A percentile compares a stretch with the other conserved stretches of the same genome.
phyloP scores from a whole-genome alignment of 257 asterid species.

The Solanum sitiens region DNA sequence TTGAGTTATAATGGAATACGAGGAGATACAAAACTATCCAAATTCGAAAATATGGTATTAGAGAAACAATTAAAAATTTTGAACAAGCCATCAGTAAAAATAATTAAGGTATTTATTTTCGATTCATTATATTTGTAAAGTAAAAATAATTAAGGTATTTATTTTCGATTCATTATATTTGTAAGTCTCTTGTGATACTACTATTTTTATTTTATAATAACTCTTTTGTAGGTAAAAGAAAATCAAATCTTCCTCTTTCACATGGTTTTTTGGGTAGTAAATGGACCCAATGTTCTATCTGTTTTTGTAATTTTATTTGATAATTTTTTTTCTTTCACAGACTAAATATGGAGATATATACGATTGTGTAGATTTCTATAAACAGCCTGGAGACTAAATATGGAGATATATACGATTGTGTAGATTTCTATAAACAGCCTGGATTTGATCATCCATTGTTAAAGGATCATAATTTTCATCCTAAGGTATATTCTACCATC shows the following conservation, averaged over 20 bases:
- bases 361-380: not conserved
- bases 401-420: not conserved
- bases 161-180: not conserved
- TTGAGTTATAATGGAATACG: not conserved
- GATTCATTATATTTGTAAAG: not conserved
- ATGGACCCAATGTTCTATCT: too few relatives aligned
- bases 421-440: not conserved
- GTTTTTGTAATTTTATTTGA: not conserved
- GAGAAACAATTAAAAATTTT: not conserved
- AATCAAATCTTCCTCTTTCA: not conserved
- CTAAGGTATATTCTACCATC: not conserved
- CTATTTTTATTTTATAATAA: not conserved
- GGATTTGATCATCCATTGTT: not conserved
- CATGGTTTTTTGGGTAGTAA: not conserved
- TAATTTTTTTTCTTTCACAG: not conserved
- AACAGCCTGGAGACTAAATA: not conserved
- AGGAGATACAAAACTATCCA: not conserved
- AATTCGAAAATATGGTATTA: not conserved
- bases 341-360: not conserved
- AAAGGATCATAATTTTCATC: not conserved
- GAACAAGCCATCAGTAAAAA: not conserved
- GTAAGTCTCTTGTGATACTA: not conserved
- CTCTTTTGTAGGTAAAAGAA: not conserved
- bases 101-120: not conserved
- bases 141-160: not conserved